A percentile compares a stretch with the other conserved stretches of the same genome.
These are phyloP conservation scores for Polysphondylium violaceum DNA, from an alignment of 78 protist genomes.

Conservation along the genomic window DNA sequence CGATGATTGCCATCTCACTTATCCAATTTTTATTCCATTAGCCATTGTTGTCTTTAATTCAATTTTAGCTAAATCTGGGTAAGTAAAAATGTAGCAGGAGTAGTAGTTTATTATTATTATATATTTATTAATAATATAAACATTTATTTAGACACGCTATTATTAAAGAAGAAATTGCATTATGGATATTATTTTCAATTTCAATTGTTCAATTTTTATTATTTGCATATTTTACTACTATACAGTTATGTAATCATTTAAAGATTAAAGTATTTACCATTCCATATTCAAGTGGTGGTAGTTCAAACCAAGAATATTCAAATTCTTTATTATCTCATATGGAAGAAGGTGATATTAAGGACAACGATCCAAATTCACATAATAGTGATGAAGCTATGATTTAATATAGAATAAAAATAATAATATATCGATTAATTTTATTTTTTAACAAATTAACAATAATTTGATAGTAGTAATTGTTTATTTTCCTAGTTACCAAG, in stretches of 20 bases:
- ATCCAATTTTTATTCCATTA: constrained; percentile 59
- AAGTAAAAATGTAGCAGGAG: neutral
- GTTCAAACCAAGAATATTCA: neutral
- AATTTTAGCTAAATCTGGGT: constrained; percentile 22
- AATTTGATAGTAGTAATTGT: neutral
- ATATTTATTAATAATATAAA: neutral
- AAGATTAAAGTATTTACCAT: constrained; percentile 61
- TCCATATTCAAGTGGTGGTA: constrained; percentile 37
- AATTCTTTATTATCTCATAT: constrained; percentile 23
- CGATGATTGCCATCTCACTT: constrained; percentile 42
- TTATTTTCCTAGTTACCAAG: constrained; percentile 56
- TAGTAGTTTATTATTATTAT: neutral
- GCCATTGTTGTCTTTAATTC: constrained; percentile 45
- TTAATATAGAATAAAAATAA: no score
- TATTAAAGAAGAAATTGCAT: constrained; percentile 3
- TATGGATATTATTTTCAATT: constrained; percentile 34
- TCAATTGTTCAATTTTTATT: constrained; percentile 45
- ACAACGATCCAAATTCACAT: no score
- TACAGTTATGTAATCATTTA: constrained; percentile 59
- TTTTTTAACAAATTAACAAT: neutral
- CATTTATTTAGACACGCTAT: neutral
- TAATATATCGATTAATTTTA: neutral
- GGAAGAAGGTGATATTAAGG: constrained; percentile 66
- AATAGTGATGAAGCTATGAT: no score
- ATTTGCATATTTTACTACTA: constrained; percentile 49